Evolutionary conservation across 2,329 filamentous ascomycete genomes (phyloP).

Genomic region (Endocalyx cinctus): DNA sequence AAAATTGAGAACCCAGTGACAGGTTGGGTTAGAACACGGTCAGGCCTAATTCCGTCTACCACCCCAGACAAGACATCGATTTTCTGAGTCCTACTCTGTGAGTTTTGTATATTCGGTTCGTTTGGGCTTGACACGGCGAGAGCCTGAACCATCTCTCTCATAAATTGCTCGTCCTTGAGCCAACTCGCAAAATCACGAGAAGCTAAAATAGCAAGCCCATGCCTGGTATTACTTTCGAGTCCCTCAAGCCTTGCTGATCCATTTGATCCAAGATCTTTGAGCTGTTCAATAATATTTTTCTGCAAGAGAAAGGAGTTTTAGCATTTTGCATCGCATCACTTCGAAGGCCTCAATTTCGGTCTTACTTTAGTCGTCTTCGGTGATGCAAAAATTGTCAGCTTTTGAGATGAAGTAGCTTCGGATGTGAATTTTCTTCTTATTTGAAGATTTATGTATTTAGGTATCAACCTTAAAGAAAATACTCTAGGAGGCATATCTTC

Average conservation of each 20-base stretch:
- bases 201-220: slow-evolving; percentile 46
- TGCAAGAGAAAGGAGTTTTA: not conserved
- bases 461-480: slow-evolving; percentile 5
- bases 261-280: slow-evolving; percentile 6
- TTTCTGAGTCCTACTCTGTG: too few relatives aligned
- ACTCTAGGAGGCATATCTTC: slow-evolving; percentile 17
- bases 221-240: slow-evolving; percentile 8
- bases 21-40: slow-evolving; percentile 23
- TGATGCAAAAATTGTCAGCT: slow-evolving; percentile 16
- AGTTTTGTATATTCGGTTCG: too few relatives aligned
- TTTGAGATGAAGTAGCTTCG: slow-evolving; percentile 8
- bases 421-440: slow-evolving; percentile 6
- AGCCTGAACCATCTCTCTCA: slow-evolving; percentile 27
- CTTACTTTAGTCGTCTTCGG: slow-evolving; percentile 17
- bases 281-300: slow-evolving; percentile 5
- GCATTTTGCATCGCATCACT: too few relatives aligned
- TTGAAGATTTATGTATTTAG: slow-evolving; percentile 1
- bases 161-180: slow-evolving; percentile 40
- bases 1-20: slow-evolving; percentile 48
- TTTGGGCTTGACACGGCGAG: slow-evolving; percentile 11
- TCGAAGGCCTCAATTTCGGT: too few relatives aligned
- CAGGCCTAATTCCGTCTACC: slow-evolving; percentile 48
- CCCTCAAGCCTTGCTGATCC: slow-evolving; percentile 2
- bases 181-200: slow-evolving; percentile 44
- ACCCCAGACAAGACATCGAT: slow-evolving; percentile 50